Conservation (phyloP, 345 rosid genomes). For the Murraya koenigii region DNA sequence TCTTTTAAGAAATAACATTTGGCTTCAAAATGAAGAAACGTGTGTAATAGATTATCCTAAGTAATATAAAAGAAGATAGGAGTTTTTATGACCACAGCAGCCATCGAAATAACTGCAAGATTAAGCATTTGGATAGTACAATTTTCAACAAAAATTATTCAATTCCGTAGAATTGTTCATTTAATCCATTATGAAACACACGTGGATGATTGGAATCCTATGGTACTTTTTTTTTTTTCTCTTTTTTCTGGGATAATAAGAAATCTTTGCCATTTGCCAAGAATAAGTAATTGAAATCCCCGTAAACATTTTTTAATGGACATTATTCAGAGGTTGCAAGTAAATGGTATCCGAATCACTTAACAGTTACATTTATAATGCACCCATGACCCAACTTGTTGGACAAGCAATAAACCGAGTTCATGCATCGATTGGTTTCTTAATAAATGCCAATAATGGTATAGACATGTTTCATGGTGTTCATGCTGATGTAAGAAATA, state of each 20-base stretch:
- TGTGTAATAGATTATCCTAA: background rate
- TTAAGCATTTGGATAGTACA: background rate
- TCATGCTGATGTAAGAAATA: background rate
- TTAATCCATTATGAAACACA: background rate
- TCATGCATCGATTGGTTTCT: background rate
- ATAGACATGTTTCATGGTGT: background rate
- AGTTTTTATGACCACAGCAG: background rate
- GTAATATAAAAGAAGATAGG: background rate
- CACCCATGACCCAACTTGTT: background rate
- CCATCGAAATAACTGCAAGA: conserved; percentile 1
- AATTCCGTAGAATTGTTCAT: background rate
- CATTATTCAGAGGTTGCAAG: background rate
- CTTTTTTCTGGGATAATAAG: background rate
- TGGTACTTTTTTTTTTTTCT: background rate
- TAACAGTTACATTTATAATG: background rate
- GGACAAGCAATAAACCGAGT: conserved; percentile 9
- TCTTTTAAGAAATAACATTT: background rate
- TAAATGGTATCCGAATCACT: background rate
- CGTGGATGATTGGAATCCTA: conserved; percentile 1
- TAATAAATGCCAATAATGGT: background rate
- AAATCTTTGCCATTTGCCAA: background rate
- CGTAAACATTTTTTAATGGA: background rate
- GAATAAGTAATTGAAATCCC: background rate
- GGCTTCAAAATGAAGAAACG: conserved; percentile 11
- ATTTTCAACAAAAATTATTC: background rate